Evolutionary conservation across 345 rosid genomes (phyloP).

Genomic region (Anastatica hierochuntica): DNA sequence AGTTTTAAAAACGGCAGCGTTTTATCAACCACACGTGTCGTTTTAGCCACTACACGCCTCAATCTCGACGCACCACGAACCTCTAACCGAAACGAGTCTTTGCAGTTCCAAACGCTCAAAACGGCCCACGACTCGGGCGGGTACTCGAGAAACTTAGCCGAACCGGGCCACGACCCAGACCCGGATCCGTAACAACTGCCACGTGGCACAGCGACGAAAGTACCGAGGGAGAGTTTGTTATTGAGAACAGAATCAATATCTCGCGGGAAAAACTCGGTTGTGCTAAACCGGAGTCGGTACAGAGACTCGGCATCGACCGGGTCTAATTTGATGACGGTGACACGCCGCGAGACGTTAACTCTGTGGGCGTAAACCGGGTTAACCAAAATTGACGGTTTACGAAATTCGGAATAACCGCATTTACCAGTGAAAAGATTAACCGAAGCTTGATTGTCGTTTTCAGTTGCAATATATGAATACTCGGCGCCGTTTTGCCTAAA

Average conservation of each 20-base stretch:
- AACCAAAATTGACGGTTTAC: constrained; percentile 75
- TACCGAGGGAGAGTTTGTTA: constrained; percentile 67
- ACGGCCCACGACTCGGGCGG: constrained; percentile 94
- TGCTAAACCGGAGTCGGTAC: constrained; percentile 66
- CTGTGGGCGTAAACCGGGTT: constrained; percentile 86
- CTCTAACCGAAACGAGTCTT: constrained; percentile 65
- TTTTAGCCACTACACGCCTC: constrained; percentile 45
- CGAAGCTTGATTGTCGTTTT: constrained; percentile 78
- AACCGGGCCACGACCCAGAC: constrained; percentile 51
- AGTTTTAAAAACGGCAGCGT: constrained; percentile 65
- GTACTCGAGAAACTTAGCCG: constrained; percentile 45
- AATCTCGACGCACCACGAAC: constrained; percentile 65
- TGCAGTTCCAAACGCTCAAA: constrained; percentile 83
- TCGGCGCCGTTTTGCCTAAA: constrained; percentile 76
- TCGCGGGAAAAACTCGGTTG: constrained; percentile 93
- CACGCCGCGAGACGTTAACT: constrained; percentile 28
- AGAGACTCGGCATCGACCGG: constrained; percentile 55
- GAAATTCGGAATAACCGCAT: constrained; percentile 84
- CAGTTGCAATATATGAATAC: constrained; percentile 87
- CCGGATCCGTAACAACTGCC: constrained; percentile 32
- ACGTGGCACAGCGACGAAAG: constrained; percentile 75
- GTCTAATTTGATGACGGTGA: constrained; percentile 36
- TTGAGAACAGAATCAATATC: constrained; percentile 76
- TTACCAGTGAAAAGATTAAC: constrained; percentile 69
- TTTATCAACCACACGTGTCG: constrained; percentile 62